phyloP scores from a whole-genome alignment of 2,329 filamentous ascomycete genomes.

The Myotisia sp. region DNA sequence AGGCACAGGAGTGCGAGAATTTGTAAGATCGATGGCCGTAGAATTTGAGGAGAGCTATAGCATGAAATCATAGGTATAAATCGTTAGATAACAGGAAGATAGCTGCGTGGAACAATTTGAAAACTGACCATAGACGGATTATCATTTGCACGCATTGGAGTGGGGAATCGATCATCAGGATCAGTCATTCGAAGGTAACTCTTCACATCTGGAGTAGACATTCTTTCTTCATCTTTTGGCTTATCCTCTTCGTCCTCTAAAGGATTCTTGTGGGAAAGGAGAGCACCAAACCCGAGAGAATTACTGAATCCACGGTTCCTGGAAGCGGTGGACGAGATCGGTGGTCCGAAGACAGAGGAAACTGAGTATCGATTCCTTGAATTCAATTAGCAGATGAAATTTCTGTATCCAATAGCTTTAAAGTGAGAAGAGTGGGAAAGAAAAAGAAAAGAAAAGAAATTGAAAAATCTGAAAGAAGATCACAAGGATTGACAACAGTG shows the following conservation, averaged over 20 bases:
- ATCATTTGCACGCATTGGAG: slow-evolving; percentile 39
- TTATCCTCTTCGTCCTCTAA: slow-evolving; percentile 71
- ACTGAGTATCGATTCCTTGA: slow-evolving; percentile 71
- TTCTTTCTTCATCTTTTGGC: slow-evolving; percentile 33
- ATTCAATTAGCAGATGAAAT: not conserved
- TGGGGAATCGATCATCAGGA: slow-evolving; percentile 75
- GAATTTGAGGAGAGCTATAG: slow-evolving; percentile 63
- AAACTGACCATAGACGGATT: slow-evolving; percentile 40
- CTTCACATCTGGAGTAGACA: slow-evolving; percentile 51
- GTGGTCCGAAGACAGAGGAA: slow-evolving; percentile 42
- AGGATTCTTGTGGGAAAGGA: slow-evolving; percentile 72
- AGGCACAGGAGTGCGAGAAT: slow-evolving; percentile 51
- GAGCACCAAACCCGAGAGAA: slow-evolving; percentile 54
- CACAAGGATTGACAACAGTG: too few species aligned
- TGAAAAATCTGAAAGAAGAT: not conserved
- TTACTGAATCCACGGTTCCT: slow-evolving; percentile 16
- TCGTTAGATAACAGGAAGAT: not conserved
- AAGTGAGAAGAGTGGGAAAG: slow-evolving; percentile 1
- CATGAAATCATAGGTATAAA: not conserved
- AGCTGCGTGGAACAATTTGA: slow-evolving; percentile 1
- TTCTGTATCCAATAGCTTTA: not conserved
- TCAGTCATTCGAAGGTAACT: slow-evolving; percentile 57
- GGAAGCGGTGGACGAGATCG: slow-evolving; percentile 20
- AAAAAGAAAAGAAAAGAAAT: not conserved
- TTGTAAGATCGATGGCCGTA: slow-evolving; percentile 64